Conservation (phyloP, 805 yeast genomes). For the Ogataea zsoltii region DNA sequence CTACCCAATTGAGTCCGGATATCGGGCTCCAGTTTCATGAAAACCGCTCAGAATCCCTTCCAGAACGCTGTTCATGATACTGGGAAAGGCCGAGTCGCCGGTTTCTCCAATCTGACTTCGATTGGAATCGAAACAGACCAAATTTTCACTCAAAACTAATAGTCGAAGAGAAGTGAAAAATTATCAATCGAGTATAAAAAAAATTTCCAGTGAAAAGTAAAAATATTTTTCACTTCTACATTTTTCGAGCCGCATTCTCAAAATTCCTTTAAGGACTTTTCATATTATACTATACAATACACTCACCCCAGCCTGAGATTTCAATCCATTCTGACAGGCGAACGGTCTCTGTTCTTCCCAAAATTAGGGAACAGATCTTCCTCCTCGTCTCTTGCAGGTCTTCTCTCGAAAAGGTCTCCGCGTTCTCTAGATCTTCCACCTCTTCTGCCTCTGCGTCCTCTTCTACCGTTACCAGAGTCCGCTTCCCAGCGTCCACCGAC, state of each 20-base stretch:
- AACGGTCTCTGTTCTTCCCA: conserved; percentile 26
- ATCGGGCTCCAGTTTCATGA: neutral
- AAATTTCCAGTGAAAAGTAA: no score
- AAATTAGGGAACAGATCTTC: conserved; percentile 41
- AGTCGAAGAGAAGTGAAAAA: no score
- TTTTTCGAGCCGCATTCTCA: no score
- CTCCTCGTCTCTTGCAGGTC: conserved; percentile 22
- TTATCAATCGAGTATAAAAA: no score
- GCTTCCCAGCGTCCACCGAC: conserved; percentile 31
- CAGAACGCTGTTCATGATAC: neutral
- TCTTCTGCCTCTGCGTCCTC: conserved; percentile 16
- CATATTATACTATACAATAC: neutral
- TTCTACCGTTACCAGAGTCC: conserved; percentile 2
- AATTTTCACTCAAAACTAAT: no score
- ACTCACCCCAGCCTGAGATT: neutral
- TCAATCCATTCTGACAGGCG: conserved; percentile 22
- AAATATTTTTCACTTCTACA: no score
- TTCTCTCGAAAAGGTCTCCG: conserved; percentile 9
- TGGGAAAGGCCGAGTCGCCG: no score
- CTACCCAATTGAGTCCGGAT: conserved; percentile 15
- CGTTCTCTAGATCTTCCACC: conserved; percentile 17
- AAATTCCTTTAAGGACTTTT: neutral
- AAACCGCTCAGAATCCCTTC: neutral
- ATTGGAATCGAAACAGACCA: no score
- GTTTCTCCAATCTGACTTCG: no score